Percentiles rank a stretch among this genome's conserved stretches.
Evolutionary conservation across 2,329 filamentous ascomycete genomes (phyloP).

Genomic region (Sporothrix pseudoabietina): DNA sequence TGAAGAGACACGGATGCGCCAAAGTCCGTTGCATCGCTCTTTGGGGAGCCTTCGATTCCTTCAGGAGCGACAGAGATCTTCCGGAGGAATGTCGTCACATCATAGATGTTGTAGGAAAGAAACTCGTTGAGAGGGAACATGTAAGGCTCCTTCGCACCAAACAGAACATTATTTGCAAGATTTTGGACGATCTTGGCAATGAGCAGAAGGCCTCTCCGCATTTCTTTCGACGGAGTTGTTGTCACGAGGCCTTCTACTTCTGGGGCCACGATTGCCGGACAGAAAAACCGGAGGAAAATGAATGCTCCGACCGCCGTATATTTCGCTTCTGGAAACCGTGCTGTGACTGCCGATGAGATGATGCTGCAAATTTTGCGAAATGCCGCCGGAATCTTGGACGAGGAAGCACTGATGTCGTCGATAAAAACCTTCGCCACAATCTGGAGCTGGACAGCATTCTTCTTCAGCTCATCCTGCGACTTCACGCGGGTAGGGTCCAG

Average conservation of each 20-base stretch:
- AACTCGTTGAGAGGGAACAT: conserved; percentile 73
- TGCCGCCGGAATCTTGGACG: conserved; percentile 61
- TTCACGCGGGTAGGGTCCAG: conserved; percentile 64
- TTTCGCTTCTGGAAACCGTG: conserved; percentile 67
- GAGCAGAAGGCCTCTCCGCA: conserved; percentile 67
- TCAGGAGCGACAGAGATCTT: conserved; percentile 65
- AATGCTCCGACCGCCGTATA: conserved; percentile 73
- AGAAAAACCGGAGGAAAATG: conserved; percentile 72
- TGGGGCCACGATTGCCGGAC: conserved; percentile 70
- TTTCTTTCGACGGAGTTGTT: conserved; percentile 64
- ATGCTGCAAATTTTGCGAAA: conserved; percentile 70
- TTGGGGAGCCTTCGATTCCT: conserved; percentile 46
- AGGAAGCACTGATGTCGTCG: conserved; percentile 68
- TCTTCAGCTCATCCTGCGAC: conserved; percentile 64
- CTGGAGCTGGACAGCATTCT: conserved; percentile 66
- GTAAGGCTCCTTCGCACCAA: conserved; percentile 71
- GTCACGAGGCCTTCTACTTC: conserved; percentile 67
- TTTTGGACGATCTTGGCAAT: conserved; percentile 74
- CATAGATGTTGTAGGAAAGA: conserved; percentile 67
- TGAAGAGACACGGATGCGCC: conserved; percentile 71
- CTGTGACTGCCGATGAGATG: conserved; percentile 65
- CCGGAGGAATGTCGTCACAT: conserved; percentile 66
- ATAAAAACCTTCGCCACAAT: conserved; percentile 72
- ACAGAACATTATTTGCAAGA: conserved; percentile 70
- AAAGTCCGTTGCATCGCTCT: conserved; percentile 64